Evolutionary conservation across 495 filamentous ascomycete species (phyloP).

Genomic region (Aspergillus taichungensis): DNA sequence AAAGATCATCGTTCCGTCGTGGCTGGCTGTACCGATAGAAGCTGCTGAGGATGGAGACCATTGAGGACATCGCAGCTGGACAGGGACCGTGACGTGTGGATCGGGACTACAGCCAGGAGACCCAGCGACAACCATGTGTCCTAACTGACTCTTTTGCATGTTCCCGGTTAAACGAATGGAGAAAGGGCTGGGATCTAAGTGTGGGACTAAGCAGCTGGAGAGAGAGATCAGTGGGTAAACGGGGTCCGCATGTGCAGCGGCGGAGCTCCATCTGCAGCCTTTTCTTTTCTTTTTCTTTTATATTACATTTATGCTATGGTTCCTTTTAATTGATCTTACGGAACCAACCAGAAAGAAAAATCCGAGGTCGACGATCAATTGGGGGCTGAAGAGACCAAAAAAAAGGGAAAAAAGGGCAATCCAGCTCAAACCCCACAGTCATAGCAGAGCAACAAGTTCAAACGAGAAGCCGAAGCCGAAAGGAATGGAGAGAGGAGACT

Average conservation of each 20-base stretch:
- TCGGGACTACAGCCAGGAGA: conserved; percentile 7
- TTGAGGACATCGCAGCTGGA: conserved; percentile 21
- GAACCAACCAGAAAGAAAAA: not conserved
- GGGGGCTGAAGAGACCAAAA: not conserved
- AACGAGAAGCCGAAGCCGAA: no score
- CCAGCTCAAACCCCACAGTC: conserved; percentile 1
- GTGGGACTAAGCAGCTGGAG: conserved; percentile 15
- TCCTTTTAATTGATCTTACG: no score
- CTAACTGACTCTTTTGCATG: conserved; percentile 1
- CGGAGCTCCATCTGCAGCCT: no score
- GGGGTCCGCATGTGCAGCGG: no score
- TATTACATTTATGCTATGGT: no score
- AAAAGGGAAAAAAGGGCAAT: not conserved
- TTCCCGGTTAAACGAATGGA: conserved; percentile 4
- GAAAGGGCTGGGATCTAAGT: conserved; percentile 4
- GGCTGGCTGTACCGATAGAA: conserved; percentile 25
- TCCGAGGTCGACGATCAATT: no score
- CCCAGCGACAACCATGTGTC: conserved; percentile 11
- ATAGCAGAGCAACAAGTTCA: no score
- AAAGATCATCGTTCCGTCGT: conserved; percentile 24
- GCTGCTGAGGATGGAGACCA: conserved; percentile 10
- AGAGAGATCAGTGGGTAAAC: no score
- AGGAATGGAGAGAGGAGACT: not conserved
- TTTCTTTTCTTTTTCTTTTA: no score
- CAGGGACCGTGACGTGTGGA: conserved; percentile 20